These are phyloP conservation scores for Aspergillus neoniger DNA, from an alignment of 2,329 filamentous ascomycete genomes.

Conservation along the genomic window DNA sequence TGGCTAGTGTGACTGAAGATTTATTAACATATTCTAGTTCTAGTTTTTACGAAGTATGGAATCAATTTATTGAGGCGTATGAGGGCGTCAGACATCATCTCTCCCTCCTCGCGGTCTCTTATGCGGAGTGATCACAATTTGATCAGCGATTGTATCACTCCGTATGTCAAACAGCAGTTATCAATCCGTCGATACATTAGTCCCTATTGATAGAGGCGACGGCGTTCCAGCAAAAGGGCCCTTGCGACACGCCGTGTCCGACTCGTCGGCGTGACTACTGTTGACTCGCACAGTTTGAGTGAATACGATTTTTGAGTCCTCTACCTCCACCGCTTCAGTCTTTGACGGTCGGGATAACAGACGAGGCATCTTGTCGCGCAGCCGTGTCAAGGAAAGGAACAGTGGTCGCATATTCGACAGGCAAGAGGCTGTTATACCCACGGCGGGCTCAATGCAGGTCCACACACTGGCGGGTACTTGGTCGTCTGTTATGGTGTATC, in stretches of 20 bases:
- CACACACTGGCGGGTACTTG: slow-evolving; percentile 32
- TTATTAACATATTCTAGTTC: too few species aligned
- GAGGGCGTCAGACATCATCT: too few species aligned
- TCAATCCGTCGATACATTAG: too few species aligned
- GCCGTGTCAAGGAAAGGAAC: slow-evolving; percentile 13
- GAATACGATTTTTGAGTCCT: not conserved
- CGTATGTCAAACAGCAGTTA: too few species aligned
- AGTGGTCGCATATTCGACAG: slow-evolving; percentile 33
- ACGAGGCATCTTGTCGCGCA: not conserved
- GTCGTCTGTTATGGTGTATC: slow-evolving; percentile 18
- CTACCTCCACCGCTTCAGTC: not conserved
- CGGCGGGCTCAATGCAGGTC: slow-evolving; percentile 34
- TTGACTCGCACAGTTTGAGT: not conserved
- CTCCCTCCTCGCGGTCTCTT: too few species aligned
- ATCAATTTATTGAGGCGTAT: too few species aligned
- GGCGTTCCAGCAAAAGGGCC: not conserved
- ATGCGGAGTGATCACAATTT: too few species aligned
- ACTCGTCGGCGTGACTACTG: not conserved
- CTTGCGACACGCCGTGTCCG: not conserved
- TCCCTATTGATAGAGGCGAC: too few species aligned
- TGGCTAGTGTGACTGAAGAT: too few species aligned
- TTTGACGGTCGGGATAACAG: not conserved
- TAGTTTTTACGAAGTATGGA: too few species aligned
- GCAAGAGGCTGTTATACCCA: slow-evolving; percentile 32
- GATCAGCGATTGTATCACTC: too few species aligned